Evolutionary conservation across 2,329 filamentous ascomycete species (phyloP).

Genomic region (Curvularia eragrostidis): DNA sequence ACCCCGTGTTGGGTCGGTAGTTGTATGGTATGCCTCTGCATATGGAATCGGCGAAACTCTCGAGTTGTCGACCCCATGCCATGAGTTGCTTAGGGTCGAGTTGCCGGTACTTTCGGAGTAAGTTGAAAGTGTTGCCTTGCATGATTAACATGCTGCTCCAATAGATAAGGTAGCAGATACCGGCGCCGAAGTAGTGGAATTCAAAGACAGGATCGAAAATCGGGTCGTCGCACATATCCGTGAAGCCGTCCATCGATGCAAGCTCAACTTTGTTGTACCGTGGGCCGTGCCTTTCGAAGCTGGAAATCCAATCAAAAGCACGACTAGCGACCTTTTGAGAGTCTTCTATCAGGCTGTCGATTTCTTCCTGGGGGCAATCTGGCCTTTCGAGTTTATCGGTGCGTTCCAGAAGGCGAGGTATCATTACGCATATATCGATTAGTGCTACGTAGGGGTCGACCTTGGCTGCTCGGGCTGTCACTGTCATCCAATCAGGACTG

Average conservation of each 20-base stretch:
- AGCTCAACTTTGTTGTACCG: constrained; percentile 38
- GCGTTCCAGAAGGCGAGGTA: constrained; percentile 46
- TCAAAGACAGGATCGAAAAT: constrained; percentile 41
- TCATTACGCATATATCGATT: constrained; percentile 42
- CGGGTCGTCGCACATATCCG: constrained; percentile 34
- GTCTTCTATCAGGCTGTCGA: constrained; percentile 37
- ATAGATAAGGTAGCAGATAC: constrained; percentile 46
- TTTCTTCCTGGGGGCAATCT: constrained; percentile 18
- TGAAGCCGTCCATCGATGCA: constrained; percentile 34
- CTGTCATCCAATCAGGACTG: constrained; percentile 41
- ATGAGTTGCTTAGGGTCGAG: constrained; percentile 41
- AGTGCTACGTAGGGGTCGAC: constrained; percentile 44
- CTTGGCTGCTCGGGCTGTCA: constrained; percentile 41
- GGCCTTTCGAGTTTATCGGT: constrained; percentile 31
- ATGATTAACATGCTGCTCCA: constrained; percentile 49
- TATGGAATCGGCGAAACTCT: constrained; percentile 41
- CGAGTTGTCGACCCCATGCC: constrained; percentile 43
- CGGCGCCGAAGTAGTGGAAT: constrained; percentile 42
- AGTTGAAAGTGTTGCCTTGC: constrained; percentile 44
- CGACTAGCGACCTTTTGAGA: constrained; percentile 34
- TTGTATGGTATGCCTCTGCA: constrained; percentile 45
- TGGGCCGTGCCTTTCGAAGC: constrained; percentile 41
- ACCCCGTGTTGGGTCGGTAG: constrained; percentile 37
- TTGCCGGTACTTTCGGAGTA: constrained; percentile 32
- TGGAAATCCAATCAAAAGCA: constrained; percentile 40